Conservation (phyloP, 495 filamentous ascomycete genomes). For the Hypoxylon perforatum region DNA sequence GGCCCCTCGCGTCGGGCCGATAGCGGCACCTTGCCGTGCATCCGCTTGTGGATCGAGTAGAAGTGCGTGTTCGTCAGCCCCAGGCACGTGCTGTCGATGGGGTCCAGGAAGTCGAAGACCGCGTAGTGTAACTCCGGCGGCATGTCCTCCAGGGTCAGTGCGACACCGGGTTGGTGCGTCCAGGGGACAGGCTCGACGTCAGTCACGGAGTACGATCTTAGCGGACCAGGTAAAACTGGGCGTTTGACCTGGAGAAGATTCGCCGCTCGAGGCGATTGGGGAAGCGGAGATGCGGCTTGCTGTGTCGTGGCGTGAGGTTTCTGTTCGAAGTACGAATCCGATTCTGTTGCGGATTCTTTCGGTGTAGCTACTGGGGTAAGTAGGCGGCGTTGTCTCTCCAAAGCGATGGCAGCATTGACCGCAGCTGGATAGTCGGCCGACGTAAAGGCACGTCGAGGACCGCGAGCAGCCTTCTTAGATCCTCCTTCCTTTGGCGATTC, state of each 20-base stretch:
- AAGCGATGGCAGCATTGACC: constrained; percentile 7
- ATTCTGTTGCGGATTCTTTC: constrained; percentile 16
- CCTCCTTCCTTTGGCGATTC: constrained; percentile 24
- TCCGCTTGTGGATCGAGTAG: constrained; percentile 61
- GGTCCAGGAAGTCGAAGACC: constrained; percentile 65
- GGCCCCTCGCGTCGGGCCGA: constrained; percentile 60
- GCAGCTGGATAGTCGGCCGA: constrained; percentile 27
- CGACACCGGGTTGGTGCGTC: constrained; percentile 49
- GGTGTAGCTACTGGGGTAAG: constrained; percentile 25
- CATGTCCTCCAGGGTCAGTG: constrained; percentile 57
- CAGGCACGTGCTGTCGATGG: constrained; percentile 66
- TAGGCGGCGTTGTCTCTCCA: constrained; percentile 27
- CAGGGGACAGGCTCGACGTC: constrained; percentile 58
- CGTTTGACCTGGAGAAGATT: constrained; percentile 9
- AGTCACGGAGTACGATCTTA: constrained; percentile 59
- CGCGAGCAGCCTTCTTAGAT: constrained; percentile 15
- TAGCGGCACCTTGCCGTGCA: constrained; percentile 62
- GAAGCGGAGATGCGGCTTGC: constrained; percentile 16
- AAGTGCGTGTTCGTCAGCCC: constrained; percentile 62
- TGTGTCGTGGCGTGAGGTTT: constrained; percentile 14
- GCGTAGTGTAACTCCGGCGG: constrained; percentile 68
- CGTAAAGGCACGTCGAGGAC: constrained; percentile 33
- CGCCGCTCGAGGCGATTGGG: constrained; percentile 4
- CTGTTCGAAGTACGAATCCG: constrained; percentile 32
- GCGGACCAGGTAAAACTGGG: constrained; percentile 21